These are phyloP conservation scores for Candida oleophila DNA, from an alignment of 805 yeast genomes.

Conservation along the genomic window DNA sequence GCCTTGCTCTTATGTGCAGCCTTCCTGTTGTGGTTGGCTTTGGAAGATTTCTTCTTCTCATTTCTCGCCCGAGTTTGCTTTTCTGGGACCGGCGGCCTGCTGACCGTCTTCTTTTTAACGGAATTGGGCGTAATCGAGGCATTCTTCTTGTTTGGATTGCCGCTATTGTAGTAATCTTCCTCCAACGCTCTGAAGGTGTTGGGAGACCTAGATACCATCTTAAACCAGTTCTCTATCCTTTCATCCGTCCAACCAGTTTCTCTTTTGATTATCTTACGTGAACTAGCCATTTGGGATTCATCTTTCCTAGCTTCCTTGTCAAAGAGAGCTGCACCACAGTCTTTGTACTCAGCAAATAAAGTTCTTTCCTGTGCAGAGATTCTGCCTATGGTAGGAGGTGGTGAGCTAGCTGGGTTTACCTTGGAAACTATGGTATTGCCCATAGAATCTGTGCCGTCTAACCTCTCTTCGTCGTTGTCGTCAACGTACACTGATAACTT, in stretches of 20 bases:
- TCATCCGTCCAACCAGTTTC: constrained; percentile 78
- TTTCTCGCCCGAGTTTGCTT: constrained; percentile 43
- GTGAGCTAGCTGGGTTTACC: not conserved
- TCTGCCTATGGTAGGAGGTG: not conserved
- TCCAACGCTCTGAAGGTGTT: constrained; percentile 60
- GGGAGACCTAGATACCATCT: constrained; percentile 69
- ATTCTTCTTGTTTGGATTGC: constrained; percentile 7
- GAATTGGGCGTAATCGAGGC: not conserved
- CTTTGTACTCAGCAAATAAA: constrained; percentile 56
- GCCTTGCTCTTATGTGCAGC: constrained; percentile 59
- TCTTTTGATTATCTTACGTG: constrained; percentile 44
- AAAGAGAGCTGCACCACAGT: constrained; percentile 40
- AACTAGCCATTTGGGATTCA: constrained; percentile 10
- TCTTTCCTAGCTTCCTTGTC: constrained; percentile 51
- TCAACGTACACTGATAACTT: constrained; percentile 32
- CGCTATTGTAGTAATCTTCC: constrained; percentile 47
- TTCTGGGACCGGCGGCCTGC: constrained; percentile 10
- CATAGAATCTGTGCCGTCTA: not conserved
- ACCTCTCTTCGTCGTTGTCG: constrained; percentile 7
- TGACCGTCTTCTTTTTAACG: not conserved
- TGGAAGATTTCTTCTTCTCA: constrained; percentile 54
- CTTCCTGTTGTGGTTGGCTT: constrained; percentile 67
- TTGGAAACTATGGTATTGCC: not conserved
- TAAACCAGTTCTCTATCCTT: constrained; percentile 91
- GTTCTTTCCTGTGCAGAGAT: constrained; percentile 12